Conservation (phyloP, 1,284 basidiomycete species). For the Fistulinella staudtii region DNA sequence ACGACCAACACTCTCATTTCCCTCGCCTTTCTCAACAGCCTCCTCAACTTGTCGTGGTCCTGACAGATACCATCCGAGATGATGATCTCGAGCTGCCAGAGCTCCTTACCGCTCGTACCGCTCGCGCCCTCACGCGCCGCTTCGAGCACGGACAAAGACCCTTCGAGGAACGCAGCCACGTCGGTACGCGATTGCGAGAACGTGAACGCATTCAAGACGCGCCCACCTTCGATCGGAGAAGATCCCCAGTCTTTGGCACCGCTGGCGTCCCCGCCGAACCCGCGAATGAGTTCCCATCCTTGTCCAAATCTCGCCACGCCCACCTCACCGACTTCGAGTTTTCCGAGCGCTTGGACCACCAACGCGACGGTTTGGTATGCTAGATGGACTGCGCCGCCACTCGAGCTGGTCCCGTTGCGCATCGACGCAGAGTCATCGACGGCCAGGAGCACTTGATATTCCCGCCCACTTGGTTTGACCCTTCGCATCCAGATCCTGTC, state of each 20-base stretch:
- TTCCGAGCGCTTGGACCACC: slow-evolving; percentile 86
- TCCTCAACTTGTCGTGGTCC: slow-evolving; percentile 84
- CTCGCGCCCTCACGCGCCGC: slow-evolving; percentile 59
- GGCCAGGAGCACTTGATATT: slow-evolving; percentile 94
- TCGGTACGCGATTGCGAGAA: slow-evolving; percentile 94
- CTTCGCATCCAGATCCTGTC: slow-evolving; percentile 99
- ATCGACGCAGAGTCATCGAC: slow-evolving; percentile 97
- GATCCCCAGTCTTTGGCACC: slow-evolving; percentile 29
- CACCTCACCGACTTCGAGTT: slow-evolving; percentile 93
- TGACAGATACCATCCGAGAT: slow-evolving; percentile 99
- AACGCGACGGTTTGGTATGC: slow-evolving; percentile 94
- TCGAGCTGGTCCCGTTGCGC: slow-evolving; percentile 86
- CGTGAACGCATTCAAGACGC: slow-evolving; percentile 77
- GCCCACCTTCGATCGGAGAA: slow-evolving; percentile 27
- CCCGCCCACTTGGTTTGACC: slow-evolving; percentile 89
- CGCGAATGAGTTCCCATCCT: slow-evolving; percentile 83
- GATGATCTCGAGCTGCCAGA: slow-evolving; percentile 99
- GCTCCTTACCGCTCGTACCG: slow-evolving; percentile 60
- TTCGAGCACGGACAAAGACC: slow-evolving; percentile 75
- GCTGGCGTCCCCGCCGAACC: slow-evolving; percentile 66
- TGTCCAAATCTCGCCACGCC: slow-evolving; percentile 92
- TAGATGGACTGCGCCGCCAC: slow-evolving; percentile 88
- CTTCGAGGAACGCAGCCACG: slow-evolving; percentile 82
- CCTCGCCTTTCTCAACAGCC: slow-evolving; percentile 79
- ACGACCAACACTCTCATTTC: slow-evolving; percentile 95